Base-by-base conservation (phyloP, 192 early-diverging fungal species). In the Linderina pennispora region DNA sequence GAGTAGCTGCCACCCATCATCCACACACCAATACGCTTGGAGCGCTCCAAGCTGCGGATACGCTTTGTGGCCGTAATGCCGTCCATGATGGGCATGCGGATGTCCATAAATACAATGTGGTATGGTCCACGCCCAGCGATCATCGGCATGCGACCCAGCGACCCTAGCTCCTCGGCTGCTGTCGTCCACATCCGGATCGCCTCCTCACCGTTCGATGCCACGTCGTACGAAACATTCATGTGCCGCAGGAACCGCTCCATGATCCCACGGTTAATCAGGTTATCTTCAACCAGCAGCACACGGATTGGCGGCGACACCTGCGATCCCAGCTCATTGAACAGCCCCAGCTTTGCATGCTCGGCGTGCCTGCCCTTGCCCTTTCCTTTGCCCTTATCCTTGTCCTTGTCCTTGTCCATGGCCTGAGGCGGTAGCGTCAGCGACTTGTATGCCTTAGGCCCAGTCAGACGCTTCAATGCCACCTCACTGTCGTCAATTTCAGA, bases 81-180 rank as follows among this genome's bases (percentile, higher is more conserved):
- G 40, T 85, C 87, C 87, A 92, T 89, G 42, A 89, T 72, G 3
- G 90, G 90, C 90, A 92, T 88, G 65, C 86, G 83, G 17, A 89
- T 83, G 53, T 92, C 90, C 90, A 92, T 92, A 49, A 92, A 65
- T 31, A 92, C 85, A 61, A 84, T 57, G 15, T 76, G 65, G 33
- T 74, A 78, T 3, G 41, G 79, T 60, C 40, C 85, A 71, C 15
- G 56, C 32, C 45, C 46, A 23, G 39, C 39, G n/a, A 48, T 22
- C 15, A 26, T 37, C 11, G 25, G 40, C 17, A 8, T 23, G 36
- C 11, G 40, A 40, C 23, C 34, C 43, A 4, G 36, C 32, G 28
- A 26, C 23, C 4, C 40, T 41, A 36, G 25, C 19, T 61, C 69
- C 7, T 59, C 69, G 4, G 57, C 52, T 0, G 69, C 69, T 16